These are phyloP conservation scores for Citrullus mucosospermus DNA, from an alignment of 306 rosid species.

Conservation along the genomic window DNA sequence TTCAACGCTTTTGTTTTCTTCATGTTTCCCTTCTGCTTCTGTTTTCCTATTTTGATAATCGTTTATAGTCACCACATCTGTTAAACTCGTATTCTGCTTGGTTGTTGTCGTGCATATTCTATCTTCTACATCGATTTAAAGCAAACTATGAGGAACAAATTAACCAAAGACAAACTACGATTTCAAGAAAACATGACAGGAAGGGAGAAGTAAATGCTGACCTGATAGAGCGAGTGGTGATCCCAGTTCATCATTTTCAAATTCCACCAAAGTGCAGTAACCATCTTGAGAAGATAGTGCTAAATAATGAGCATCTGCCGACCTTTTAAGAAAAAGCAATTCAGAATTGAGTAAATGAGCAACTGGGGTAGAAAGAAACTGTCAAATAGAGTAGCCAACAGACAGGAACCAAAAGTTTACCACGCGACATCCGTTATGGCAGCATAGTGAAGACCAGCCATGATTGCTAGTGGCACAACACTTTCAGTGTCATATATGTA, in stretches of 20 bases:
- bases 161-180: not conserved
- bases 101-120: slow-evolving; percentile 7
- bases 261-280: slow-evolving; percentile 77
- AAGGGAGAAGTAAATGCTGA: slow-evolving; percentile 8
- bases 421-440: slow-evolving; percentile 82
- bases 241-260: slow-evolving; percentile 74
- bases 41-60: slow-evolving; percentile 6
- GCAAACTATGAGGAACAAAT: not conserved
- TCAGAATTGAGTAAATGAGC: slow-evolving; percentile 4
- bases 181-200: not conserved
- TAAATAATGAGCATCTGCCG: slow-evolving; percentile 64
- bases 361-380: slow-evolving; percentile 5
- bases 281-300: slow-evolving; percentile 95
- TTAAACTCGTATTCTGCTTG: slow-evolving; percentile 13
- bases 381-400: slow-evolving; percentile 10
- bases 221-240: slow-evolving; percentile 40
- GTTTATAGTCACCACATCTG: slow-evolving; percentile 12
- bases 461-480: slow-evolving; percentile 57
- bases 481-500: slow-evolving; percentile 78
- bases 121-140: slow-evolving; percentile 23
- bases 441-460: slow-evolving; percentile 91
- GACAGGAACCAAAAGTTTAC: slow-evolving; percentile 24
- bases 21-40: slow-evolving; percentile 20
- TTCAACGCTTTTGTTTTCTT: not conserved
- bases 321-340: slow-evolving; percentile 43